Percentiles rank a stretch among this genome's conserved stretches.
These are phyloP conservation scores for Starmerella khaoyaiensis DNA, from an alignment of 805 yeast genomes.

Conservation along the genomic window DNA sequence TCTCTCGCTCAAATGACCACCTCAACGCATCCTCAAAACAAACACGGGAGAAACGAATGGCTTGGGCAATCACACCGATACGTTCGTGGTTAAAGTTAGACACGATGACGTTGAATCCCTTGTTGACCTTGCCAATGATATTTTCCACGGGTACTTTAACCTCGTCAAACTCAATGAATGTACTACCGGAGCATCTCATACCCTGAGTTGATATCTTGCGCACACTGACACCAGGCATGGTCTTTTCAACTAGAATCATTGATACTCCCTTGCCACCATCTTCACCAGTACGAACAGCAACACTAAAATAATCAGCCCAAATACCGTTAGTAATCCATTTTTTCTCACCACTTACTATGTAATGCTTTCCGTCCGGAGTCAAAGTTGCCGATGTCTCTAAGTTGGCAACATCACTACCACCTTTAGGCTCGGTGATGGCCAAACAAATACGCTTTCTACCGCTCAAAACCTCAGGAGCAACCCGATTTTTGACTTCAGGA, in stretches of 20 bases:
- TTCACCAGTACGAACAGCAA: conserved; percentile 35
- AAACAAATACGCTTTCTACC: conserved; percentile 34
- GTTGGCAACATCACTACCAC: conserved; percentile 35
- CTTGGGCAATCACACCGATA: conserved; percentile 33
- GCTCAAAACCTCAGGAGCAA: conserved; percentile 28
- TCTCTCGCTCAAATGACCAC: conserved; percentile 34
- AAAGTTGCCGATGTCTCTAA: conserved; percentile 30
- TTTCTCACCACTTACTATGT: conserved; percentile 33
- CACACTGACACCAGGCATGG: conserved; percentile 30
- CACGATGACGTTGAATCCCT: conserved; percentile 35
- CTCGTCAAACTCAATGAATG: conserved; percentile 33
- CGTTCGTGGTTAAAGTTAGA: conserved; percentile 37
- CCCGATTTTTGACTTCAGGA: conserved; percentile 25
- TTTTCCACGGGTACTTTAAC: conserved; percentile 37
- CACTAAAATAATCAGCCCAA: conserved; percentile 34
- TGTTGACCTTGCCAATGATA: conserved; percentile 32
- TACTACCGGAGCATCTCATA: conserved; percentile 32
- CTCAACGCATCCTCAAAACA: conserved; percentile 33
- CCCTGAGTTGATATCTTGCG: conserved; percentile 34
- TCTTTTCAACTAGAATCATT: conserved; percentile 30
- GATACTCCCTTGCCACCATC: conserved; percentile 33
- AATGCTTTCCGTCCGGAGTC: conserved; percentile 33
- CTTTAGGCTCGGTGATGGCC: conserved; percentile 35
- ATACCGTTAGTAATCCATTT: conserved; percentile 37
- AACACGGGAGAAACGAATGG: conserved; percentile 32